These are phyloP conservation scores for Kodamaea anthophila DNA, from an alignment of 1,139 yeast species.

Conservation along the genomic window DNA sequence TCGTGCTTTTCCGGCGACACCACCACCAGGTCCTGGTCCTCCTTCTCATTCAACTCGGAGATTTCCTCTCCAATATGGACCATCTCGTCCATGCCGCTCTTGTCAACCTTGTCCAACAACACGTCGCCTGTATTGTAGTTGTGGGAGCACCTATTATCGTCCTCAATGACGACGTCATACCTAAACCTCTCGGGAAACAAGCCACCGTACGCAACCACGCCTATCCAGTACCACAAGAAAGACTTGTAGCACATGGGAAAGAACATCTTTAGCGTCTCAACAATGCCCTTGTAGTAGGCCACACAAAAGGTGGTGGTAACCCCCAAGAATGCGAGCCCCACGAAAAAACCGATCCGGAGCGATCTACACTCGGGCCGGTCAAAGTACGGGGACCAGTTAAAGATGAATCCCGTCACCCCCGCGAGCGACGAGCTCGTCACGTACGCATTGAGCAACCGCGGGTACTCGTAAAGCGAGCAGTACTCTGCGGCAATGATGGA, in stretches of 20 bases:
- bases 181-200: slow-evolving; percentile 88
- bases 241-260: slow-evolving; percentile 59
- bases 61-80: slow-evolving; percentile 35
- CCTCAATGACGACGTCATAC: slow-evolving; percentile 51
- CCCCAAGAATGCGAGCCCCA: slow-evolving; percentile 76
- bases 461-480: slow-evolving; percentile 63
- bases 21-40: slow-evolving; percentile 13
- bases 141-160: slow-evolving; percentile 19
- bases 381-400: slow-evolving; percentile 89
- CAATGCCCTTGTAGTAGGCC: slow-evolving; percentile 50
- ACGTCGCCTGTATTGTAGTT: slow-evolving; percentile 25
- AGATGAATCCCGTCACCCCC: slow-evolving; percentile 65
- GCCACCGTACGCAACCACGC: slow-evolving; percentile 84
- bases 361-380: slow-evolving; percentile 82
- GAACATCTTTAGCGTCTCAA: slow-evolving; percentile 46
- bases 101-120: slow-evolving; percentile 31
- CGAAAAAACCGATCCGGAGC: slow-evolving; percentile 75
- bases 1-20: slow-evolving; percentile 9
- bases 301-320: slow-evolving; percentile 56
- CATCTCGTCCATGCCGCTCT: slow-evolving; percentile 41
- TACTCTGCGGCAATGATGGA: slow-evolving; percentile 84
- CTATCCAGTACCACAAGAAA: slow-evolving; percentile 67
- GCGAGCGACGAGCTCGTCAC: slow-evolving; percentile 57
- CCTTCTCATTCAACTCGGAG: slow-evolving; percentile 17
- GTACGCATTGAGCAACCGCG: slow-evolving; percentile 42